Conservation (phyloP, 1,284 basidiomycete genomes). For the Gomphus sp. region DNA sequence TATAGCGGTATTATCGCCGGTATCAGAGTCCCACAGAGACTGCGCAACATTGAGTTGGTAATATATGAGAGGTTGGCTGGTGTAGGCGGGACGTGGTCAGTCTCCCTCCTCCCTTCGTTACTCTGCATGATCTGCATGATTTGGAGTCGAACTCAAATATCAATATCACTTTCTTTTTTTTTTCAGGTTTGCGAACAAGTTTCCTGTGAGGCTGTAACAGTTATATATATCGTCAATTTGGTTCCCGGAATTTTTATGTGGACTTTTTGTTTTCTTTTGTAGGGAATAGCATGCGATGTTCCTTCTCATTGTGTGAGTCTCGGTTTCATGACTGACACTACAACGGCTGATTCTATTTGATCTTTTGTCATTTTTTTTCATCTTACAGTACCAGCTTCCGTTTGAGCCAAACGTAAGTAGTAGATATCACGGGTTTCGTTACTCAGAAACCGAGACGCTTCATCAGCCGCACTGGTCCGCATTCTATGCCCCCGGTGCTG, state of each 20-base stretch:
- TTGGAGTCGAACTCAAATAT: too few relatives aligned
- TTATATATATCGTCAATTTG: neutral
- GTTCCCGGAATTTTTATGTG: neutral
- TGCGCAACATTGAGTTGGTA: constrained; percentile 43
- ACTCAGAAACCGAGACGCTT: neutral
- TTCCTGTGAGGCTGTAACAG: too few relatives aligned
- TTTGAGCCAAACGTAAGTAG: constrained; percentile 42
- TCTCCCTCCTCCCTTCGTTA: too few relatives aligned
- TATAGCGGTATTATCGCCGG: constrained; percentile 48
- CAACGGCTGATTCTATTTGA: neutral
- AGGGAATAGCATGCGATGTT: constrained; percentile 49
- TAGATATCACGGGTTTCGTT: neutral
- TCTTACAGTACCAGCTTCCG: constrained; percentile 44
- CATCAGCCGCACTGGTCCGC: constrained; percentile 45
- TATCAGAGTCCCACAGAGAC: constrained; percentile 46
- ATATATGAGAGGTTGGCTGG: constrained; percentile 52
- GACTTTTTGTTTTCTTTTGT: constrained; percentile 2
- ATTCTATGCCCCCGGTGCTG: constrained; percentile 49
- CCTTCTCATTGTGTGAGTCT: constrained; percentile 40
- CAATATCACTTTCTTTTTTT: too few relatives aligned
- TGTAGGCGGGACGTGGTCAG: constrained; percentile 53
- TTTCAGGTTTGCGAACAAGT: constrained; percentile 22
- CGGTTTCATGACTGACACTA: too few relatives aligned
- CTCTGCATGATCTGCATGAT: too few relatives aligned
- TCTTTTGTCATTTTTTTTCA: neutral